phyloP scores from a whole-genome alignment of 768 basidiomycete genomes.

The Leccinum disarticulatum region DNA sequence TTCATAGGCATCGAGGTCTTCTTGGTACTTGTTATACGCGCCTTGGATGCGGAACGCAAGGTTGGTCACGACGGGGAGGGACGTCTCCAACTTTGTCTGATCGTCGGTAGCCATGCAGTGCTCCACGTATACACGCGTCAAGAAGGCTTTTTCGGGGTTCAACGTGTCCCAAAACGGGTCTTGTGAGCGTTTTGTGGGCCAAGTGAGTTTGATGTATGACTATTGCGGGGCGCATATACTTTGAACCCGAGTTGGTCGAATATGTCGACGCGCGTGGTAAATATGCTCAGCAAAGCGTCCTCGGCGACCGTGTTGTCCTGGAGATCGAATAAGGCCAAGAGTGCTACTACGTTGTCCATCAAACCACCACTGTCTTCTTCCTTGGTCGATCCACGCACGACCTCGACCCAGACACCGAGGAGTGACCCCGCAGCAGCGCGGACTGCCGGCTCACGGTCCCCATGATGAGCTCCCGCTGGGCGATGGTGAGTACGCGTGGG shows the following conservation, averaged over 20 bases:
- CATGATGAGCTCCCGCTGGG: slow-evolving; percentile 79
- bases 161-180: slow-evolving; percentile 71
- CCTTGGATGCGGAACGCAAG: slow-evolving; percentile 76
- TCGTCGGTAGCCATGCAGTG: slow-evolving; percentile 66
- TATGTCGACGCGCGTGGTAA: slow-evolving; percentile 62
- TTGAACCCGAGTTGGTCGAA: slow-evolving; percentile 68
- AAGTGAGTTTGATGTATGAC: not conserved
- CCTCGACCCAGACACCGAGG: slow-evolving; percentile 74
- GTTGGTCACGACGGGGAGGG: slow-evolving; percentile 80
- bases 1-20: slow-evolving; percentile 39
- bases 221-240: slow-evolving; percentile 18
- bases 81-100: slow-evolving; percentile 59
- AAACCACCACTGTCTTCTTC: slow-evolving; percentile 38
- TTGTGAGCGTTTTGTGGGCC: slow-evolving; percentile 27
- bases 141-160: slow-evolving; percentile 74
- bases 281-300: slow-evolving; percentile 71
- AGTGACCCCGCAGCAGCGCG: slow-evolving; percentile 70
- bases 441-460: slow-evolving; percentile 79
- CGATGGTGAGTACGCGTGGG: slow-evolving; percentile 61
- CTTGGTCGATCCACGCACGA: slow-evolving; percentile 37
- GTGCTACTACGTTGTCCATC: slow-evolving; percentile 41
- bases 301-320: slow-evolving; percentile 50
- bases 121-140: slow-evolving; percentile 81
- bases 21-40: slow-evolving; percentile 65
- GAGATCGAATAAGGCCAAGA: slow-evolving; percentile 63